Percentiles rank a stretch among this genome's conserved stretches.
These are phyloP conservation scores for Lactarius evosmus DNA, from an alignment of 768 basidiomycete species.

Conservation along the genomic window DNA sequence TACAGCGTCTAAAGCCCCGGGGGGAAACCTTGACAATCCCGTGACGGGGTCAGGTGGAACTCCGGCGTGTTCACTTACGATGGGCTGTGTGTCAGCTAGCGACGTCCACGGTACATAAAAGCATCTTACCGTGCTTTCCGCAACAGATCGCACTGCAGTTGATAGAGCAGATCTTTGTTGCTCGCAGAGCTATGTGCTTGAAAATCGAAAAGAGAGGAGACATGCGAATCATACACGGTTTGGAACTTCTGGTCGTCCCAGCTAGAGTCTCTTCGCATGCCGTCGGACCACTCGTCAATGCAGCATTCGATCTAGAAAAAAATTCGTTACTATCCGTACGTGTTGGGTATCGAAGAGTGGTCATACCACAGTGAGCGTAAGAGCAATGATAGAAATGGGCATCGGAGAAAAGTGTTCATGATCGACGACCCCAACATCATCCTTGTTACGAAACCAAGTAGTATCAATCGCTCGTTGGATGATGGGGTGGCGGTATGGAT, in stretches of 20 bases:
- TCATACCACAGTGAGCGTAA: slow-evolving; percentile 5
- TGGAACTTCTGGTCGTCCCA: not conserved
- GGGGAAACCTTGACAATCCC: not conserved
- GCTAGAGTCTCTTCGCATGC: not conserved
- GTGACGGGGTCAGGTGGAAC: not conserved
- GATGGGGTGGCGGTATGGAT: slow-evolving; percentile 11
- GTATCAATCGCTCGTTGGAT: slow-evolving; percentile 9
- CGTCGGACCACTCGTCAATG: slow-evolving; percentile 2
- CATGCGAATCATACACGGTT: slow-evolving; percentile 3
- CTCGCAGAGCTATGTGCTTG: not conserved
- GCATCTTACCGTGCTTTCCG: slow-evolving; percentile 5
- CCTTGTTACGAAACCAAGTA: slow-evolving; percentile 9
- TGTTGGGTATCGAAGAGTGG: not conserved
- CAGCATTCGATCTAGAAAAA: not conserved
- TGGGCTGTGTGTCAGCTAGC: too few relatives aligned
- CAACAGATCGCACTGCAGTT: slow-evolving; percentile 5
- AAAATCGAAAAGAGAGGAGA: not conserved
- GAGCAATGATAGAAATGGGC: not conserved
- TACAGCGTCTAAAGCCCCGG: not conserved
- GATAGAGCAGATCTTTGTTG: not conserved
- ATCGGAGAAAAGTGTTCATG: slow-evolving; percentile 3
- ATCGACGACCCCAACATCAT: not conserved
- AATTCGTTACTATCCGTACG: not conserved
- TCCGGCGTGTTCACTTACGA: not conserved
- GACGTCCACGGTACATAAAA: not conserved